Percentiles rank a stretch among this genome's conserved stretches.
Evolutionary conservation across 306 rosid species (phyloP).

Genomic region (Pachyrhizus erosus): DNA sequence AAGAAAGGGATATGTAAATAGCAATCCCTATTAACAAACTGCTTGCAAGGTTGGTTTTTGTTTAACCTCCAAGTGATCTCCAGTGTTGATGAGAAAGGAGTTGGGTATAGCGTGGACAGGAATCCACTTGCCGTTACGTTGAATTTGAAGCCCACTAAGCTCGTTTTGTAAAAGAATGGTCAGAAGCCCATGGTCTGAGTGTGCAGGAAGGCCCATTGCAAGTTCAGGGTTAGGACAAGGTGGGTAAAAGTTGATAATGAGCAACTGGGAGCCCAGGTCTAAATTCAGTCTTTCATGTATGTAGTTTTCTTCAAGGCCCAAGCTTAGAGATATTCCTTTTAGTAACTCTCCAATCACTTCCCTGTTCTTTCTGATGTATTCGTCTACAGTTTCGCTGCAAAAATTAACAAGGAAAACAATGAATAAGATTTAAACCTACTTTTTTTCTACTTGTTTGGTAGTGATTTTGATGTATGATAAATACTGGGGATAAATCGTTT

Average conservation of each 20-base stretch:
- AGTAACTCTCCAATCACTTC: constrained; percentile 51
- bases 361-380: constrained; percentile 42
- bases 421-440: neutral
- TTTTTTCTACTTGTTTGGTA: neutral
- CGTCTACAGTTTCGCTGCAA: constrained; percentile 50
- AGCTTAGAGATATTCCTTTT: constrained; percentile 59
- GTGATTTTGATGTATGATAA: too few relatives aligned
- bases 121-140: constrained; percentile 53
- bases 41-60: neutral
- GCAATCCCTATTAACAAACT: too few relatives aligned
- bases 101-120: constrained; percentile 58
- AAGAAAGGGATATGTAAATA: too few relatives aligned
- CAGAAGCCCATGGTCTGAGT: constrained; percentile 66
- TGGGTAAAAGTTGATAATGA: constrained; percentile 60
- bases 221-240: constrained; percentile 65
- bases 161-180: constrained; percentile 57
- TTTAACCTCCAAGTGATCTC: constrained; percentile 72
- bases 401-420: neutral
- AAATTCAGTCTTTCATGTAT: constrained; percentile 42
- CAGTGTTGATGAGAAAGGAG: constrained; percentile 54
- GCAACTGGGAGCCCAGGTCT: constrained; percentile 42
- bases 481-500: too few relatives aligned
- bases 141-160: constrained; percentile 61
- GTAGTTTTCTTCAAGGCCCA: constrained; percentile 49
- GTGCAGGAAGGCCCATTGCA: constrained; percentile 63